Base-by-base conservation (phyloP, 805 yeast species). In the Spathaspora arborariae region DNA sequence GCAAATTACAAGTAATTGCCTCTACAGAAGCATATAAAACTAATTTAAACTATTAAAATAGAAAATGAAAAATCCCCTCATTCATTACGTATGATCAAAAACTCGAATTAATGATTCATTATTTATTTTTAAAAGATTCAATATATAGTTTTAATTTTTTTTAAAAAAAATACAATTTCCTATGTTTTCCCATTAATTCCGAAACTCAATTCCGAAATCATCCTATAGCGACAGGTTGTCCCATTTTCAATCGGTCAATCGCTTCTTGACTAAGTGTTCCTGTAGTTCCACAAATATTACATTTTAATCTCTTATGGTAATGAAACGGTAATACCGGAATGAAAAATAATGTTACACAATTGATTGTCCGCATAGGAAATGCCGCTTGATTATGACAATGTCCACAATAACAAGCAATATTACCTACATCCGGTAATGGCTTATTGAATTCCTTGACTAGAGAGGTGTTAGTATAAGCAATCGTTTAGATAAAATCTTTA, bases 331-430 rank as follows among this genome's bases (percentile, higher is more conserved):
- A 52, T 11, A 80, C 55, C 1, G 85, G 85, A 22, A 80, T 63
- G 53, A 77, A 79, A 68, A 78, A 80, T 8, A 80, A 44, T 0
- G 82, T 69, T 33, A 81, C 68, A 56, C 79, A 76, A 54, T 80
- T 78, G 51, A 72, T 74, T 40, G 80, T 67, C 50, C 79, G 74
- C 8, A 79, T 65, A 0, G 84, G 80, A 44, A 64, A 60, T 3
- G 79, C 85, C 21, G 79, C 67, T 47, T 69, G 68, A 56, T 81
- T 81, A 54, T 80, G 83, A 52, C 87, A 81, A 49, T 78, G 72
- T 16, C 82, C 80, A 55, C 87, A 81, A 49, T 72, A 74, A 47
- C 71, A 65, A 6, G 57, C 43, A n/a, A 67, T 49, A 44, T 59
- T 45, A 11, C 70, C 70, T 3, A 66, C 54, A 26, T 62, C 68